Base-by-base conservation (phyloP, 169 alveolate species). In the Amoebophrya sp. region DNA sequence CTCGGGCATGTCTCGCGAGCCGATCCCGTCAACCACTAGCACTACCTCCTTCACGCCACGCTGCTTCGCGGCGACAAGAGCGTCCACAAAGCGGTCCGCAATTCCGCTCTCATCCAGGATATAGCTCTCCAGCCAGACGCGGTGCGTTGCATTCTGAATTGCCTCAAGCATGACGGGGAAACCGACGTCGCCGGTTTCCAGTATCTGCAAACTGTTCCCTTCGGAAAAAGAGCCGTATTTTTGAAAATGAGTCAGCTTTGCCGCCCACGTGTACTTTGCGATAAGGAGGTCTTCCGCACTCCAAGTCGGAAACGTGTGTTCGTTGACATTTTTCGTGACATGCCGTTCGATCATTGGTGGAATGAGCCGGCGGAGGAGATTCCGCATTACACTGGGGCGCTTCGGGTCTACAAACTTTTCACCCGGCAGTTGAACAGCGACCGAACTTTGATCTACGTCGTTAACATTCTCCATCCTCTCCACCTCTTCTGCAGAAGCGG, bases 81-180 rank as follows among this genome's bases (percentile, higher is more conserved):
- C 54, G 33, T 89, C 77, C 25, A 39, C 40, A 53, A 89, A 89
- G 23, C 77, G 40, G 39, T 89, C 77, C 2, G 91, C 91, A 14
- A 89, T 54, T 1, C 23, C 66, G 35, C 55, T 35, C 35, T 54
- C 91, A 23, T 89, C 91, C 29, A 89, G 33, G 32, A 89, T 89
- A n/a, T 89, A 89, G 77, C 91, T 89, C 23, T 89, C 91, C 91
- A 89, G 40, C 91, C 91, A 89, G 12, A 89, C 91, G 14, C 91
- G 91, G 23, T 89, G 39, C 91, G n/a, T 89, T 0, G 91, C 91
- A 32, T 40, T 39, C 25, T 89, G 39, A 0, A 89, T 89, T 23
- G 91, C 91, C 0, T 89, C 77, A 39, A 89, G 39, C 91, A 89
- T 89, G 66, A 39, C 39, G 35, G 91, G 91, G 39, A 89, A 89